Evolutionary conservation across 352 stramenopile genomes (phyloP).

Genomic region (Phytophthora crassamura): DNA sequence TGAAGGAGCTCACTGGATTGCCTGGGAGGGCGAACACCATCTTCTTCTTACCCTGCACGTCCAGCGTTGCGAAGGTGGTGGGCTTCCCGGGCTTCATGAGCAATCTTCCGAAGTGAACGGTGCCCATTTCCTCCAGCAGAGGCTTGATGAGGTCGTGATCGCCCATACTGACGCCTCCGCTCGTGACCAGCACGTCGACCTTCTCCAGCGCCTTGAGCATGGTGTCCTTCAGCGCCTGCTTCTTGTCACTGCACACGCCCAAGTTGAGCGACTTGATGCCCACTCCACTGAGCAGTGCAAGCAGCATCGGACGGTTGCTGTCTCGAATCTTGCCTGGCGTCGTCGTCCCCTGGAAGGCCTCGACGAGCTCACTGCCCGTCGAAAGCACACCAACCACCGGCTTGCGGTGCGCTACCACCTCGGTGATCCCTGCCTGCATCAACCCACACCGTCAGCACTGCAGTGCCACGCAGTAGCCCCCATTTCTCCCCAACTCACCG

Average conservation of each 20-base stretch:
- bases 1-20: conserved; percentile 96
- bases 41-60: conserved; percentile 56
- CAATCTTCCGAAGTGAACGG: conserved; percentile 95
- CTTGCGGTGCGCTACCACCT: conserved; percentile 72
- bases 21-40: conserved; percentile 96
- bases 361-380: conserved; percentile 95
- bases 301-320: conserved; percentile 95
- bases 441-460: conserved; percentile 8
- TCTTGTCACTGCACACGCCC: conserved; percentile 80
- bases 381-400: conserved; percentile 94
- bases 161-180: conserved; percentile 94
- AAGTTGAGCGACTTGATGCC: conserved; percentile 59
- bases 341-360: conserved; percentile 53
- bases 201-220: conserved; percentile 52
- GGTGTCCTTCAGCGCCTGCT: conserved; percentile 54
- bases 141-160: conserved; percentile 95
- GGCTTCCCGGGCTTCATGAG: conserved; percentile 99
- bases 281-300: conserved; percentile 67
- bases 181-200: conserved; percentile 95
- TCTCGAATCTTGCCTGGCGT: conserved; percentile 92
- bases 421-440: conserved; percentile 66
- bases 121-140: conserved; percentile 86
- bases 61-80: conserved; percentile 95
- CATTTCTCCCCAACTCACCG: conserved; percentile 47
- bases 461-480: background rate